phyloP scores from a whole-genome alignment of 805 yeast genomes.

The Cephaloascus fragrans region DNA sequence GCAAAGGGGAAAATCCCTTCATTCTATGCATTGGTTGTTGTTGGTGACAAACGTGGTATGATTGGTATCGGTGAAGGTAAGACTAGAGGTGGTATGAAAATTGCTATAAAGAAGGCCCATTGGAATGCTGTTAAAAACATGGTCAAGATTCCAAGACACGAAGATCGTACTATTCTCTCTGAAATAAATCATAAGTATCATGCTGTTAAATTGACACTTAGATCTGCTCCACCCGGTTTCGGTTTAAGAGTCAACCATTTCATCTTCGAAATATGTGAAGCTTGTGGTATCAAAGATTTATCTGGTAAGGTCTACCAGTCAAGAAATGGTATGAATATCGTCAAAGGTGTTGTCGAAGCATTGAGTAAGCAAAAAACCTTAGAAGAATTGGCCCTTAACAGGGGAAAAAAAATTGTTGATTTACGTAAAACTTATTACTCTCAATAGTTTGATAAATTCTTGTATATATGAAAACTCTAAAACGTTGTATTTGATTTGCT shows the following conservation, averaged over 20 bases:
- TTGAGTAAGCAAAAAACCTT: slow-evolving; percentile 69
- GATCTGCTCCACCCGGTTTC: slow-evolving; percentile 87
- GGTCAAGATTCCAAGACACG: slow-evolving; percentile 74
- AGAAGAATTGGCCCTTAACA: slow-evolving; percentile 79
- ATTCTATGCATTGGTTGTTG: slow-evolving; percentile 77
- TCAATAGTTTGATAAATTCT: slow-evolving; percentile 10
- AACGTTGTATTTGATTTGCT: no score
- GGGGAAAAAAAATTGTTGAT: slow-evolving; percentile 94
- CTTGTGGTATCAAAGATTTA: slow-evolving; percentile 90
- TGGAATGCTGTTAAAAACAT: slow-evolving; percentile 91
- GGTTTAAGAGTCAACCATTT: slow-evolving; percentile 89
- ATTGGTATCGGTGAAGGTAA: slow-evolving; percentile 94
- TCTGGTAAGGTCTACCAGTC: slow-evolving; percentile 88
- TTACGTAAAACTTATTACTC: slow-evolving; percentile 84
- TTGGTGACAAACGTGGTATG: slow-evolving; percentile 90
- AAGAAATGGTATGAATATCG: slow-evolving; percentile 90
- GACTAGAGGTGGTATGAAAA: slow-evolving; percentile 64
- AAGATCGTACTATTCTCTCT: slow-evolving; percentile 84
- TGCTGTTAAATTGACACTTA: slow-evolving; percentile 72
- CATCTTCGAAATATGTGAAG: slow-evolving; percentile 82
- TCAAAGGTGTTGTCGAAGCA: slow-evolving; percentile 83
- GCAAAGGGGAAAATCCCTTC: slow-evolving; percentile 83
- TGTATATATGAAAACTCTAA: no score
- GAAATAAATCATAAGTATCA: slow-evolving; percentile 76
- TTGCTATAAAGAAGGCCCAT: slow-evolving; percentile 75